Conservation (phyloP, 495 filamentous ascomycete species). For the Lasiosphaeria ovina region DNA sequence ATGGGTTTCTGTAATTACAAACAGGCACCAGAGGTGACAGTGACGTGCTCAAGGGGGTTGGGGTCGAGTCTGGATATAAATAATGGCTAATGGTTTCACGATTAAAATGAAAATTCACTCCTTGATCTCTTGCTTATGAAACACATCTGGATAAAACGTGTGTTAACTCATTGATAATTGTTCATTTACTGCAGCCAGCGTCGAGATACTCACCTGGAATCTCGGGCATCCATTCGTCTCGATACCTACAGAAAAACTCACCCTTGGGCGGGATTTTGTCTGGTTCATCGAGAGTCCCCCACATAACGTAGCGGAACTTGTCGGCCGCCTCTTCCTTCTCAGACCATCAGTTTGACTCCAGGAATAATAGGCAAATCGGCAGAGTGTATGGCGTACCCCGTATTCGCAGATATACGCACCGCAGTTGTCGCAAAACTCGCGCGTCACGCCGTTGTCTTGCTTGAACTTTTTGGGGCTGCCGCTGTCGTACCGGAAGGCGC, state of each 20-base stretch:
- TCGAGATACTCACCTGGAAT: constrained; percentile 47
- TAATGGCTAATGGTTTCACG: neutral
- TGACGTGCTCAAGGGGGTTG: neutral
- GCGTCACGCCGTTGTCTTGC: constrained; percentile 30
- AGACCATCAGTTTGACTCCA: constrained; percentile 5
- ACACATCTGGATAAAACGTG: constrained; percentile 41
- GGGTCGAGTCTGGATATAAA: neutral
- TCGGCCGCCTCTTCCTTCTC: constrained; percentile 52
- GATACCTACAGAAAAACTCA: constrained; percentile 63
- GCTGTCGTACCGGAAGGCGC: constrained; percentile 21
- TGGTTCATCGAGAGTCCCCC: constrained; percentile 63
- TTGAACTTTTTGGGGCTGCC: constrained; percentile 23
- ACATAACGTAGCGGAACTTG: constrained; percentile 61
- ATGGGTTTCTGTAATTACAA: neutral
- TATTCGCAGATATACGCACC: constrained; percentile 65
- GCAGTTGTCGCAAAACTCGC: constrained; percentile 64
- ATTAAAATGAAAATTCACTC: constrained; percentile 37
- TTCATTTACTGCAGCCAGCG: neutral
- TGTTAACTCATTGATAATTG: neutral
- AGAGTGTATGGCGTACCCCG: constrained; percentile 42
- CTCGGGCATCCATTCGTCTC: constrained; percentile 64
- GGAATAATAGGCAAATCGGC: too few relatives aligned
- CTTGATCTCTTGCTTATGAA: constrained; percentile 60
- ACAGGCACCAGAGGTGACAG: too few relatives aligned
- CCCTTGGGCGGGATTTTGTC: constrained; percentile 62